Conservation (phyloP, 139 green algal genomes). For the Haematococcus lacustris region DNA sequence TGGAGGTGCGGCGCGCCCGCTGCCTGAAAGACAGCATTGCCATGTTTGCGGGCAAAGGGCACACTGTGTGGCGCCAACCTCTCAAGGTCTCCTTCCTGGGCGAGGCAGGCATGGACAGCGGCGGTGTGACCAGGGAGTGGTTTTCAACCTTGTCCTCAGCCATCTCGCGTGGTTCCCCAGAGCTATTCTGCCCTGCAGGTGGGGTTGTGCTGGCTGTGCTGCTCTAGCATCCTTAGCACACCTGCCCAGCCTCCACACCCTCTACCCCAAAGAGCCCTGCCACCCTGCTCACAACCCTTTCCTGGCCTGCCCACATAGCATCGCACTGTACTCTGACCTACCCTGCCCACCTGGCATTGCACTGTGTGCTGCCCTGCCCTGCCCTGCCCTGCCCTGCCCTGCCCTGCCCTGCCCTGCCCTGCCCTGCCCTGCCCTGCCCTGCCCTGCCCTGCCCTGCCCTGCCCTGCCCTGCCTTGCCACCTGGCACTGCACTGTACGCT, state of each 20-base stretch:
- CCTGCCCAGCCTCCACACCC: too few species aligned
- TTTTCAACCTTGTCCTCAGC: slow-evolving; percentile 45
- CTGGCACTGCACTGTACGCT: too few species aligned
- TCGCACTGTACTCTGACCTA: too few species aligned
- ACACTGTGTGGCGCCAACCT: slow-evolving; percentile 23
- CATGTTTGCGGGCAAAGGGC: slow-evolving; percentile 24
- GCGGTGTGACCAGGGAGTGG: slow-evolving; percentile 53
- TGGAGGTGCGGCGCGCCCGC: slow-evolving; percentile 34
- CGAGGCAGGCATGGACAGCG: slow-evolving; percentile 53
- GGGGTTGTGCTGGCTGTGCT: too few species aligned
- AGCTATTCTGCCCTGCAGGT: slow-evolving; percentile 49
- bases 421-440: slow-evolving; percentile 14
- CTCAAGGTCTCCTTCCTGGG: slow-evolving; percentile 44
- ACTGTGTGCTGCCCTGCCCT: too few species aligned
- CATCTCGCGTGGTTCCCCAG: slow-evolving; percentile 34
- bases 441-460: slow-evolving; percentile 14
- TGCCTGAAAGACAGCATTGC: slow-evolving; percentile 45
- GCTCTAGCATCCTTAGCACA: too few species aligned
- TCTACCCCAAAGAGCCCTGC: too few species aligned
- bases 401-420: slow-evolving; percentile 10
- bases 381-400: too few species aligned
- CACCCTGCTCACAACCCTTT: too few species aligned
- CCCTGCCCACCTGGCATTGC: too few species aligned
- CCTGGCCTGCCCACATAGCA: too few species aligned
- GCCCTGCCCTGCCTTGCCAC: slow-evolving; percentile 15